Conservation (phyloP, 192 early-diverging fungal species). For the Borealophlyctis nickersoniae region DNA sequence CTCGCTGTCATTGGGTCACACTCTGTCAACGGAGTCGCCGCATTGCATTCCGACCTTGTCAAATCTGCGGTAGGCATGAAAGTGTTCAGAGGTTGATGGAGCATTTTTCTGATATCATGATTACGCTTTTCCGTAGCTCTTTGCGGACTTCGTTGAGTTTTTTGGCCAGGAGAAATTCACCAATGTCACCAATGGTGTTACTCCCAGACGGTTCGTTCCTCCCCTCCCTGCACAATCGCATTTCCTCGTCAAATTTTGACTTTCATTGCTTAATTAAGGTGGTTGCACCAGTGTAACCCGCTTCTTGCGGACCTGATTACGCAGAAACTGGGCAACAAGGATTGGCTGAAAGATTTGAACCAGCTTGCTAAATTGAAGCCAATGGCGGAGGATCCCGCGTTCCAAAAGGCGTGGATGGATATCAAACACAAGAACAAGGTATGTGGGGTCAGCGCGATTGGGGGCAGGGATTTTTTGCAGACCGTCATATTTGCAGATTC, state of each 20-base stretch:
- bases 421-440: constrained; percentile 92
- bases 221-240: background rate
- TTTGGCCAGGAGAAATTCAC: constrained; percentile 85
- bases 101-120: constrained; percentile 4
- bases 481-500: constrained; percentile 22
- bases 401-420: constrained; percentile 82
- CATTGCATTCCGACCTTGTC: constrained; percentile 47
- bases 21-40: constrained; percentile 96
- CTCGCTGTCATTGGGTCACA: constrained; percentile 92
- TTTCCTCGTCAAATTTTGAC: constrained; percentile 2
- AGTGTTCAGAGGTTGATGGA: background rate
- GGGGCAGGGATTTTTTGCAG: background rate
- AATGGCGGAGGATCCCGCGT: constrained; percentile 60
- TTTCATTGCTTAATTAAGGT: constrained; percentile 48
- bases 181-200: constrained; percentile 98
- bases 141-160: constrained; percentile 86
- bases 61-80: constrained; percentile 23
- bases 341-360: constrained; percentile 71
- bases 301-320: constrained; percentile 78
- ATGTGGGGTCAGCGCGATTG: background rate
- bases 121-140: constrained; percentile 53
- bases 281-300: constrained; percentile 97
- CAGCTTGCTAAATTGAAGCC: constrained; percentile 64
- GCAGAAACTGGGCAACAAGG: constrained; percentile 66
- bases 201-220: constrained; percentile 64